Conservation (phyloP, 2,329 filamentous ascomycete species). For the Neopestalotiopsis clavispora region DNA sequence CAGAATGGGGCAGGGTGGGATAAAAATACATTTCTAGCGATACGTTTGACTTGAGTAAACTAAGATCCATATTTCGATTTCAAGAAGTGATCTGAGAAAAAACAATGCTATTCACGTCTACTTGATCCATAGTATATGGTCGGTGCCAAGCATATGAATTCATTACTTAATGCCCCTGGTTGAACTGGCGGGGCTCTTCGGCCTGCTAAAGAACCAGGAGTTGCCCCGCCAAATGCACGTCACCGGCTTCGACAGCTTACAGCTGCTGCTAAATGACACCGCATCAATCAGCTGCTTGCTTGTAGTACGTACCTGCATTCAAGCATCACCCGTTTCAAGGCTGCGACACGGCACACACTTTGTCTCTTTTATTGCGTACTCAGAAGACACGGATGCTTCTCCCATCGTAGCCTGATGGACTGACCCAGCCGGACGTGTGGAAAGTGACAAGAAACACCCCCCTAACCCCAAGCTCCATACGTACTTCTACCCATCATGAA, state of each 20-base stretch:
- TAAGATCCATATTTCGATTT: too few species aligned
- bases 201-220: not conserved
- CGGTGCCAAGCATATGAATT: too few species aligned
- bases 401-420: not conserved
- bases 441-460: not conserved
- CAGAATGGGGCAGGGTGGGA: not conserved
- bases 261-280: not conserved
- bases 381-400: not conserved
- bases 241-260: not conserved
- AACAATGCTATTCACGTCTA: not conserved
- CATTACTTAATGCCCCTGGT: not conserved
- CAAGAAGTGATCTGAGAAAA: too few species aligned
- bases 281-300: not conserved
- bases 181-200: not conserved
- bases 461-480: not conserved
- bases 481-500: slow-evolving; percentile 58
- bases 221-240: slow-evolving; percentile 4
- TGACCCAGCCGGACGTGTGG: not conserved
- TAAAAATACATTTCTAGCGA: not conserved
- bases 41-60: too few species aligned
- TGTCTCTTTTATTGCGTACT: not conserved
- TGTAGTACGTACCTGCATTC: not conserved
- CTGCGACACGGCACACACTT: not conserved
- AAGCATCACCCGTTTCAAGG: not conserved
- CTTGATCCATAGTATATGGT: not conserved